phyloP scores from a whole-genome alignment of 805 yeast genomes.

The Pichia nakasei region DNA sequence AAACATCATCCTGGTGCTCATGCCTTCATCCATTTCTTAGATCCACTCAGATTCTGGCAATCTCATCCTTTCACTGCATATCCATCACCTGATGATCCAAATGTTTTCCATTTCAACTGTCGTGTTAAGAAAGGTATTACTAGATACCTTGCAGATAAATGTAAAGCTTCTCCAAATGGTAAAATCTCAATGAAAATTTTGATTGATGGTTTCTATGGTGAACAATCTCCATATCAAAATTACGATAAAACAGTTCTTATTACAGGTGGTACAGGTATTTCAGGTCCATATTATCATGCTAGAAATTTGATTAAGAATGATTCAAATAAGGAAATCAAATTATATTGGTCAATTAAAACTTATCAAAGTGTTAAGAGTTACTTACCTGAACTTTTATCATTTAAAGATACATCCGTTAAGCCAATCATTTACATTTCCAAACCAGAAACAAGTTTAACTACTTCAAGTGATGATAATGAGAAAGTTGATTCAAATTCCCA shows the following conservation, averaged over 20 bases:
- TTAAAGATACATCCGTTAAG: constrained; percentile 27
- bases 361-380: constrained; percentile 44
- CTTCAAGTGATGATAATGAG: constrained; percentile 3
- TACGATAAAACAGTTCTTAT: constrained; percentile 49
- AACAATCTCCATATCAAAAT: constrained; percentile 37
- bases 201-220: constrained; percentile 72
- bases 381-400: constrained; percentile 31
- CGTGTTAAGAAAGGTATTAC: constrained; percentile 54
- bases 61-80: constrained; percentile 66
- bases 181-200: constrained; percentile 26
- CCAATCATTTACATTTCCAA: constrained; percentile 36
- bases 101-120: constrained; percentile 34
- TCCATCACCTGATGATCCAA: constrained; percentile 26
- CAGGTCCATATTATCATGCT: constrained; percentile 45
- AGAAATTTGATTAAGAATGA: constrained; percentile 23
- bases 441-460: constrained; percentile 13
- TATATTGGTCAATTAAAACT: constrained; percentile 59
- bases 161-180: constrained; percentile 18
- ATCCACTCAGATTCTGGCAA: constrained; percentile 37
- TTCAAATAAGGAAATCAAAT: constrained; percentile 30
- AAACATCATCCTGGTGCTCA: constrained; percentile 51
- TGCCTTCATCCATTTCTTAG: constrained; percentile 50
- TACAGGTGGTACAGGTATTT: constrained; percentile 72
- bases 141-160: constrained; percentile 27
- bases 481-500: neutral